Evolutionary conservation across 2,329 filamentous ascomycete species (phyloP).

Genomic region (Stachybotrys chartarum): DNA sequence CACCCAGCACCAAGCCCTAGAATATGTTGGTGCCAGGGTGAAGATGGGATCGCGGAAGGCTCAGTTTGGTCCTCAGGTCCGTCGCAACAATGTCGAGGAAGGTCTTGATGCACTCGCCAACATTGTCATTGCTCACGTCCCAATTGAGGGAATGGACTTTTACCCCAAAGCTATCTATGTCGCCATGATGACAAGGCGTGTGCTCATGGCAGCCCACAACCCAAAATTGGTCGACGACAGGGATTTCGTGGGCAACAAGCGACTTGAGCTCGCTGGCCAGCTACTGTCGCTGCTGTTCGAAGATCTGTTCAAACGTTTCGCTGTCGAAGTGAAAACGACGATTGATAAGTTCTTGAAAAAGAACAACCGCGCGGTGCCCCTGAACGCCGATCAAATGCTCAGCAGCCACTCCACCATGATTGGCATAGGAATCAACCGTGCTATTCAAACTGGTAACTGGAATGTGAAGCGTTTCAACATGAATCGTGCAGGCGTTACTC

Average conservation of each 20-base stretch:
- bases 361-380: conserved; percentile 77
- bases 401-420: conserved; percentile 81
- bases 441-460: conserved; percentile 97
- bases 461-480: conserved; percentile 97
- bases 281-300: conserved; percentile 91
- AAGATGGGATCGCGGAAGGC: conserved; percentile 72
- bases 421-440: conserved; percentile 86
- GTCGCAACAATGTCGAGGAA: conserved; percentile 81
- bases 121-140: conserved; percentile 90
- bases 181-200: conserved; percentile 93
- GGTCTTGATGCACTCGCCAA: conserved; percentile 88
- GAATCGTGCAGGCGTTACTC: conserved; percentile 94
- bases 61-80: conserved; percentile 45
- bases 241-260: conserved; percentile 97
- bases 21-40: conserved; percentile 81
- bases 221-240: conserved; percentile 86
- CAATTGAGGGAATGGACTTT: conserved; percentile 86
- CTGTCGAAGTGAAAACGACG: conserved; percentile 78
- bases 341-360: conserved; percentile 97
- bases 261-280: conserved; percentile 89
- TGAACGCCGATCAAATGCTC: conserved; percentile 81
- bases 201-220: conserved; percentile 89
- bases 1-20: conserved; percentile 91
- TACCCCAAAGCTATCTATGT: conserved; percentile 96
- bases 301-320: conserved; percentile 95